A percentile compares a stretch with the other conserved stretches of the same genome.
Evolutionary conservation across 75 land plant genomes (phyloP).

Genomic region (Selaginella tamariscina): DNA sequence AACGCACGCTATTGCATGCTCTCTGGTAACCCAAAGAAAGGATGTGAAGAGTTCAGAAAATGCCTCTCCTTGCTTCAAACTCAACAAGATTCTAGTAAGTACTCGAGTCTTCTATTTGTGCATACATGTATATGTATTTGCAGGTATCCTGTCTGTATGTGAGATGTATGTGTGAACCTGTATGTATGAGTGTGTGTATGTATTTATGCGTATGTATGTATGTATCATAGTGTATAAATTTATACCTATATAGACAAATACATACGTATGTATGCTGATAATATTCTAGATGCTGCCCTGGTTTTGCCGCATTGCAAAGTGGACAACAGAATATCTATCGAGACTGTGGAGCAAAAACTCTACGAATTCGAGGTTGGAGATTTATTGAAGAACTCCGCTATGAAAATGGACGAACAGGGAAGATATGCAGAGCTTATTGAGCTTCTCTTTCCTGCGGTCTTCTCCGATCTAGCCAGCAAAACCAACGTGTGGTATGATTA

Average conservation of each 20-base stretch:
- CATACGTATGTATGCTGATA: too few relatives aligned
- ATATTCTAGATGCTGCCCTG: slow-evolving; percentile 23
- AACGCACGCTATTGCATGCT: slow-evolving; percentile 49
- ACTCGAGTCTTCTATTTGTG: too few relatives aligned
- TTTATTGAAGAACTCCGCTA: slow-evolving; percentile 36
- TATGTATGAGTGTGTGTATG: too few relatives aligned
- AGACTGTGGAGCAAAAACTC: slow-evolving; percentile 56
- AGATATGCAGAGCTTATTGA: slow-evolving; percentile 47
- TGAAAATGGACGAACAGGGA: slow-evolving; percentile 53
- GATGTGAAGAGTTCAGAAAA: slow-evolving; percentile 43
- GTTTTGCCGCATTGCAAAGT: slow-evolving; percentile 59
- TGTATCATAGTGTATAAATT: too few relatives aligned
- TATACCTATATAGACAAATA: too few relatives aligned
- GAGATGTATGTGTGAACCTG: too few relatives aligned
- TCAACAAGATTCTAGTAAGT: slow-evolving; percentile 7
- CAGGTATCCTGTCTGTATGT: too few relatives aligned
- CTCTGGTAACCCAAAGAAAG: slow-evolving; percentile 57
- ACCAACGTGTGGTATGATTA: too few relatives aligned
- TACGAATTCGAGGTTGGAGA: slow-evolving; percentile 50
- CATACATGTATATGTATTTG: too few relatives aligned
- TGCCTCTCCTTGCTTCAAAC: slow-evolving; percentile 40
- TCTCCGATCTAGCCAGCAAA: slow-evolving; percentile 28
- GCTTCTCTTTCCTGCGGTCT: slow-evolving; percentile 51
- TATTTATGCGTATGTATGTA: too few relatives aligned
- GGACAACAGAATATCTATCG: slow-evolving; percentile 40